These are phyloP conservation scores for Tribonema minus DNA, from an alignment of 108 stramenopile species.

Conservation along the genomic window DNA sequence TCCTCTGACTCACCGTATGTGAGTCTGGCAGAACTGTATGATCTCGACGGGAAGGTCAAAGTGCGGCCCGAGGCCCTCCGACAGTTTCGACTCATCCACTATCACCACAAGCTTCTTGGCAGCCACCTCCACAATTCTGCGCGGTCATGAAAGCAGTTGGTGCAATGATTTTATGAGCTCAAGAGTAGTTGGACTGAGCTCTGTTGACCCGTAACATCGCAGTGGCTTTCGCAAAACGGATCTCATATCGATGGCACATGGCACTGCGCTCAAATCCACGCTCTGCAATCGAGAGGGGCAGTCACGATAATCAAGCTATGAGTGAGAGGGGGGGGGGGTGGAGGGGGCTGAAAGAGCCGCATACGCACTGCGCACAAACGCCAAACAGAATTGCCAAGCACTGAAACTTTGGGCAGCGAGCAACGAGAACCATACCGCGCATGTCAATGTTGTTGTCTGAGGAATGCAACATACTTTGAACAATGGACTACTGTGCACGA, in stretches of 20 bases:
- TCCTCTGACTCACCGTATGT: neutral
- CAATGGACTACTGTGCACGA: too few species aligned
- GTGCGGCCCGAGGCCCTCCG: conserved; percentile 78
- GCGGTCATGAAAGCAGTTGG: neutral
- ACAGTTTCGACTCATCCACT: conserved; percentile 87
- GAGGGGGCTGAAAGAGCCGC: too few species aligned
- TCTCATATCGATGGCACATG: neutral
- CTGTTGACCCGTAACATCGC: neutral
- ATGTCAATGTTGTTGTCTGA: too few species aligned
- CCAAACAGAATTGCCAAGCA: too few species aligned
- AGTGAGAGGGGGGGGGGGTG: too few species aligned
- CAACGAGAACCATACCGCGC: too few species aligned
- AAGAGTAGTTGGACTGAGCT: neutral
- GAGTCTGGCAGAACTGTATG: neutral
- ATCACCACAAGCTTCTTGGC: conserved; percentile 14
- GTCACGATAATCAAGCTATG: too few species aligned
- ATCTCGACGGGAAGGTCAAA: conserved; percentile 87
- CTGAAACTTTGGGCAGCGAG: too few species aligned
- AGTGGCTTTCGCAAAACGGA: neutral
- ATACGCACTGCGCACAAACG: too few species aligned
- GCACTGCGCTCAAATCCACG: too few species aligned
- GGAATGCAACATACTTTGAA: too few species aligned
- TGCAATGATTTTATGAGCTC: neutral
- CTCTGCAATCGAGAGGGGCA: too few species aligned
- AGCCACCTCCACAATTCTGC: neutral